Evolutionary conservation across 73 alveolate genomes (phyloP).

Genomic region (Symbiodinium pilosum): DNA sequence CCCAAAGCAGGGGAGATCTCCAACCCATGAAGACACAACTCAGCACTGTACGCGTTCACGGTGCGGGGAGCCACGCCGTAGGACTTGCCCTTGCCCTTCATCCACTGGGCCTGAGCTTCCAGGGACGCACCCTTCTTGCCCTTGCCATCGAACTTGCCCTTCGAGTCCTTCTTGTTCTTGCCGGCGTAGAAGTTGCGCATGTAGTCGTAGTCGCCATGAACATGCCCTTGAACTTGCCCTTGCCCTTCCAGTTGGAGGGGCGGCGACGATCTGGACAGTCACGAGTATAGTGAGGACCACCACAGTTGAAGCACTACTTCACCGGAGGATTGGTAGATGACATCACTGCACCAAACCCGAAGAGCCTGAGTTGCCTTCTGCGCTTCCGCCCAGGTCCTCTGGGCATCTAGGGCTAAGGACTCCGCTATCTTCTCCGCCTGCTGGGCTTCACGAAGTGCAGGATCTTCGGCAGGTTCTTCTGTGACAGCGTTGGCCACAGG

Average conservation of each 20-base stretch:
- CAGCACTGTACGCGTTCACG: not conserved
- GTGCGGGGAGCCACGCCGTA: not conserved
- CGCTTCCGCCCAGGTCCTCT: conserved; percentile 16
- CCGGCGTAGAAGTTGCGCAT: too few relatives aligned
- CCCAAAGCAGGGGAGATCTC: not conserved
- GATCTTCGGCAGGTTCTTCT: too few relatives aligned
- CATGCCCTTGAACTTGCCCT: not conserved
- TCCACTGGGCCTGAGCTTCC: not conserved
- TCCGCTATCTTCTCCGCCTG: conserved; percentile 11
- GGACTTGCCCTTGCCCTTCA: conserved; percentile 3
- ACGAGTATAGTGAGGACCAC: not conserved
- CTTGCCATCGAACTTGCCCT: too few relatives aligned
- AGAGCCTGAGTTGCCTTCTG: conserved; percentile 9
- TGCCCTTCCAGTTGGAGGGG: not conserved
- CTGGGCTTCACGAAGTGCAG: too few relatives aligned
- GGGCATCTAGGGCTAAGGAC: conserved; percentile 2
- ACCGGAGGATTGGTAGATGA: not conserved
- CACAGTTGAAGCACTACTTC: not conserved
- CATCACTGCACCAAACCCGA: not conserved
- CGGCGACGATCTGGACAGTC: conserved; percentile 27
- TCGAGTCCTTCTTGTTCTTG: too few relatives aligned
- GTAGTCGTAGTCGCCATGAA: not conserved
- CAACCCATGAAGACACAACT: not conserved
- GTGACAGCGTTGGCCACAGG: too few relatives aligned
- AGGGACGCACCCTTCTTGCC: not conserved